A percentile compares a stretch with the other conserved stretches of the same genome.
Evolutionary conservation across 129 eudicot species (phyloP).

Genomic region (carrot (Daucus carota)): DNA sequence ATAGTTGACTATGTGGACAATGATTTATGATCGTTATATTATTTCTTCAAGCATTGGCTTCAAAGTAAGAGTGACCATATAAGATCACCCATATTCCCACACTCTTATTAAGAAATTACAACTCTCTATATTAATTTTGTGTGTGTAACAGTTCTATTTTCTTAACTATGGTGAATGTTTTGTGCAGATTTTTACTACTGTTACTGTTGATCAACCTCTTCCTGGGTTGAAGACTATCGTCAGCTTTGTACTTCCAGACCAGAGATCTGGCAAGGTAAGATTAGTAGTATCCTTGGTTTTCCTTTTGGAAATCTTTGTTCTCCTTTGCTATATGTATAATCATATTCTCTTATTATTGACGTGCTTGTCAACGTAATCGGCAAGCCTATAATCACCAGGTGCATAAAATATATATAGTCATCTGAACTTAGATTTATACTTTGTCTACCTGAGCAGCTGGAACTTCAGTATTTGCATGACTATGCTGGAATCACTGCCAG

Average conservation of each 20-base stretch:
- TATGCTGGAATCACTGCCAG: conserved; percentile 83
- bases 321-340: background rate
- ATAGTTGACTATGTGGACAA: background rate
- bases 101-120: background rate
- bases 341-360: background rate
- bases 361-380: background rate
- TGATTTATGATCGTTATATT: background rate
- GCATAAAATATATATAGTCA: no score
- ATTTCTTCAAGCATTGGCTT: background rate
- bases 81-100: background rate
- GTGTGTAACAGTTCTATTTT: background rate
- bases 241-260: conserved; percentile 87
- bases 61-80: background rate
- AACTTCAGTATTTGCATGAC: conserved; percentile 89
- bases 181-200: conserved; percentile 71
- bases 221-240: conserved; percentile 84
- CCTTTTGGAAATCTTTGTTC: background rate
- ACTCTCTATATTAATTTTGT: background rate
- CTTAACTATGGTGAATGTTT: conserved; percentile 5
- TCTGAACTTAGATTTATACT: conserved; percentile 3
- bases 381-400: background rate
- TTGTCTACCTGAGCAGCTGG: conserved; percentile 39
- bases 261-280: conserved; percentile 89
- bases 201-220: conserved; percentile 68
- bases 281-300: background rate